A percentile compares a stretch with the other conserved stretches of the same genome.
Conservation (phyloP, 805 yeast species). For the Kodamaea kakaduensis region DNA sequence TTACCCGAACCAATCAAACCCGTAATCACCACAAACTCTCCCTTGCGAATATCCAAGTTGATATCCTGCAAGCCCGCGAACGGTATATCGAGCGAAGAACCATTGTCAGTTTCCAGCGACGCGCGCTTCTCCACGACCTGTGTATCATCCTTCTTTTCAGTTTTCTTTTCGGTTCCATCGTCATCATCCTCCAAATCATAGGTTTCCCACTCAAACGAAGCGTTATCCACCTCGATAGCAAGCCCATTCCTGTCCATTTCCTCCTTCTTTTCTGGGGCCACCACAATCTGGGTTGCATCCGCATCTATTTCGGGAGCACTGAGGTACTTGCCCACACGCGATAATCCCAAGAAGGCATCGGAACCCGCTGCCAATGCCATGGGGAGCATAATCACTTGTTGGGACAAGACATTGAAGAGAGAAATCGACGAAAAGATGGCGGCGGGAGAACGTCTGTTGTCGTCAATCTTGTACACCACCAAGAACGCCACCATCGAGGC, state of each 20-base stretch:
- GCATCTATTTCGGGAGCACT: conserved; percentile 35
- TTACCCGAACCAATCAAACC: conserved; percentile 86
- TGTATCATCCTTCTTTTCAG: background rate
- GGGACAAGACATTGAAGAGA: conserved; percentile 57
- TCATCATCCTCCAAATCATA: conserved; percentile 14
- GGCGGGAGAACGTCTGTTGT: conserved; percentile 48
- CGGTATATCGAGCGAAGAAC: conserved; percentile 5
- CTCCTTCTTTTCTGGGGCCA: conserved; percentile 18
- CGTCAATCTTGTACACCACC: conserved; percentile 32
- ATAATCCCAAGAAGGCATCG: conserved; percentile 62
- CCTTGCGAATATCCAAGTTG: conserved; percentile 50
- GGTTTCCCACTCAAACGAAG: conserved; percentile 64
- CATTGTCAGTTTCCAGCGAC: conserved; percentile 3
- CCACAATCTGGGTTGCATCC: conserved; percentile 26
- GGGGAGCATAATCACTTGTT: conserved; percentile 66
- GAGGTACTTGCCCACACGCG: conserved; percentile 53
- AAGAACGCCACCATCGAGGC: conserved; percentile 60
- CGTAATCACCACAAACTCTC: conserved; percentile 71
- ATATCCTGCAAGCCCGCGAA: conserved; percentile 40
- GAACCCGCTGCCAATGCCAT: conserved; percentile 64
- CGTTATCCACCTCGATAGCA: conserved; percentile 49
- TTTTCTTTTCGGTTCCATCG: conserved; percentile 1
- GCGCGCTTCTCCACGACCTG: conserved; percentile 17
- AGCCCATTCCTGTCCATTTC: conserved; percentile 25
- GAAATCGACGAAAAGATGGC: conserved; percentile 68